A percentile compares a stretch with the other conserved stretches of the same genome.
Conservation (phyloP, 345 rosid species). For the Camelina laxa region DNA sequence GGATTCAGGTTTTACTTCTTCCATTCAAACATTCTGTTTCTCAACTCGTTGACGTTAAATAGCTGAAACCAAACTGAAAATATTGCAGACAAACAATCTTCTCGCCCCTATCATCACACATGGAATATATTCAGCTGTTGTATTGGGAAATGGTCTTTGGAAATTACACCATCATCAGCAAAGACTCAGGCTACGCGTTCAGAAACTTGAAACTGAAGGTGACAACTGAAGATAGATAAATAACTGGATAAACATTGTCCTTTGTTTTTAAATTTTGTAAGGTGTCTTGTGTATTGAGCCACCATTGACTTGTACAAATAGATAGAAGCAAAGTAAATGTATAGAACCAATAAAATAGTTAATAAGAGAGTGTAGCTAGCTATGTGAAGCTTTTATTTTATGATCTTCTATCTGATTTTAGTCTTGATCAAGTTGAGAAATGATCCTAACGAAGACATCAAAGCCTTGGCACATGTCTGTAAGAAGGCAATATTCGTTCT, state of each 20-base stretch:
- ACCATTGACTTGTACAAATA: slow-evolving; percentile 34
- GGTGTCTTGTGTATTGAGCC: slow-evolving; percentile 28
- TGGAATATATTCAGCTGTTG: slow-evolving; percentile 87
- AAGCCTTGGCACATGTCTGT: slow-evolving; percentile 95
- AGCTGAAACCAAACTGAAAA: slow-evolving; percentile 13
- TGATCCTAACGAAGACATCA: slow-evolving; percentile 71
- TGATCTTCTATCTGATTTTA: slow-evolving; percentile 16
- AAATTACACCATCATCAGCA: slow-evolving; percentile 83
- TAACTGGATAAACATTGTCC: neutral
- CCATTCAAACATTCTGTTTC: neutral
- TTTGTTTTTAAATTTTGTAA: slow-evolving; percentile 34
- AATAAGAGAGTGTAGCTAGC: slow-evolving; percentile 18
- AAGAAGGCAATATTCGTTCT: slow-evolving; percentile 93
- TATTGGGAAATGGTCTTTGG: slow-evolving; percentile 90
- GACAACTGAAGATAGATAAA: slow-evolving; percentile 33
- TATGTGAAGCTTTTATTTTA: slow-evolving; percentile 21
- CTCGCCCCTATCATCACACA: slow-evolving; percentile 92
- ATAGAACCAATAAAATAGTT: slow-evolving; percentile 33
- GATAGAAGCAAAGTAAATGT: slow-evolving; percentile 40
- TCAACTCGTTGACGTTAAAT: neutral
- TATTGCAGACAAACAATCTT: slow-evolving; percentile 78
- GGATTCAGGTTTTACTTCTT: slow-evolving; percentile 72
- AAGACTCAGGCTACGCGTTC: slow-evolving; percentile 69
- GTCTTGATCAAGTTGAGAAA: slow-evolving; percentile 74
- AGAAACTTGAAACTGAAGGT: slow-evolving; percentile 58